Evolutionary conservation across 495 filamentous ascomycete species (phyloP).

Genomic region (Xylaria longipes): DNA sequence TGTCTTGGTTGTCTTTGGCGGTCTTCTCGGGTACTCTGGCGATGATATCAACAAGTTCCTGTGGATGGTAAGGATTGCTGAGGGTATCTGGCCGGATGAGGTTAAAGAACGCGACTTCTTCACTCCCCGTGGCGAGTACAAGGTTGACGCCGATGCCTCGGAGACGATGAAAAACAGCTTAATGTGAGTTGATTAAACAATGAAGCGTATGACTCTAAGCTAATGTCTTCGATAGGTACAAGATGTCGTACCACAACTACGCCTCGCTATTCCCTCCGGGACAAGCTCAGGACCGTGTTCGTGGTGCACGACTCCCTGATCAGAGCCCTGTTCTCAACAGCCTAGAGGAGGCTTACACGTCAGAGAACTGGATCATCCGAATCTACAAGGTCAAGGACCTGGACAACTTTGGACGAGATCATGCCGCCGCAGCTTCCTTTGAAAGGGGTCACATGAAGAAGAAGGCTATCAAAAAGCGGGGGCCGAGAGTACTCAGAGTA

Average conservation of each 20-base stretch:
- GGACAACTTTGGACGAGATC: conserved; percentile 93
- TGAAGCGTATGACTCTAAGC: conserved; percentile 19
- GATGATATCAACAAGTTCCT: conserved; percentile 99
- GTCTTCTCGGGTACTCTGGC: conserved; percentile 95
- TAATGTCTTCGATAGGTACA: conserved; percentile 77
- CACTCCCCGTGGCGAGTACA: conserved; percentile 93
- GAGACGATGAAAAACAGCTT: conserved; percentile 98
- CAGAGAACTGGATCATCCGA: conserved; percentile 99
- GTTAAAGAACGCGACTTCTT: conserved; percentile 98
- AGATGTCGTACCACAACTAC: conserved; percentile 99
- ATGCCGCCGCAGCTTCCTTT: conserved; percentile 82
- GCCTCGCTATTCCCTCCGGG: conserved; percentile 88
- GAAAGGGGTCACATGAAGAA: conserved; percentile 95
- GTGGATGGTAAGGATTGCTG: conserved; percentile 99
- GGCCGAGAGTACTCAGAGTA: conserved; percentile 79
- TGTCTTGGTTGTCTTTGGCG: conserved; percentile 95
- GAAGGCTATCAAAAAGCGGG: conserved; percentile 79
- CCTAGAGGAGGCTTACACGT: conserved; percentile 96
- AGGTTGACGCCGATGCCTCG: conserved; percentile 92
- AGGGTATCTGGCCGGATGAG: conserved; percentile 99
- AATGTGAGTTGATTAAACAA: conserved; percentile 71
- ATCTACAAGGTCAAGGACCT: conserved; percentile 99
- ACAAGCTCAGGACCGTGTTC: conserved; percentile 91
- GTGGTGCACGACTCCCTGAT: conserved; percentile 78
- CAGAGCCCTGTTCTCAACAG: conserved; percentile 86